Conservation (phyloP, 1,284 basidiomycete genomes). For the Tilletiaria anomala region DNA sequence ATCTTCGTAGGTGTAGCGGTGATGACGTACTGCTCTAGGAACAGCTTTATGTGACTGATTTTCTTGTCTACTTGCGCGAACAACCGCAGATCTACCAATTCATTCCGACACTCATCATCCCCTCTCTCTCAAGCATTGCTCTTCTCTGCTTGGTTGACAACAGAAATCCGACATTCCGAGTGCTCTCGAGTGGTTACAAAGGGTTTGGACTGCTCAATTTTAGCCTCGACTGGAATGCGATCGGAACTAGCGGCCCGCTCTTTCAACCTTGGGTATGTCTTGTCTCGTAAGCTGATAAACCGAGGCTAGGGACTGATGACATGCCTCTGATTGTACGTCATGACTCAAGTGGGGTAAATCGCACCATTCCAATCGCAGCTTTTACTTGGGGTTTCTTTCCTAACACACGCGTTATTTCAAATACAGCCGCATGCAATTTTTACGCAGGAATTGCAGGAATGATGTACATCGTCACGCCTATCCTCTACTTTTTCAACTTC, state of each 20-base stretch:
- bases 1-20: conserved; percentile 29
- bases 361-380: too few relatives aligned
- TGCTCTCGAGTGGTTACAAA: conserved; percentile 44
- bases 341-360: conserved; percentile 6
- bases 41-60: too few relatives aligned
- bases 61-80: background rate
- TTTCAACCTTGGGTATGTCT: conserved; percentile 42
- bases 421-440: conserved; percentile 41
- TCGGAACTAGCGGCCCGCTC: conserved; percentile 43
- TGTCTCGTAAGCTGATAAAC: background rate
- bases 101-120: conserved; percentile 44
- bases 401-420: too few relatives aligned
- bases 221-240: conserved; percentile 45
- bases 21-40: too few relatives aligned
- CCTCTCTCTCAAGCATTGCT: conserved; percentile 44
- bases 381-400: too few relatives aligned
- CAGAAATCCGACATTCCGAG: conserved; percentile 40
- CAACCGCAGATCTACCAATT: conserved; percentile 42
- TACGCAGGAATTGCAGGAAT: conserved; percentile 38
- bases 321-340: too few relatives aligned
- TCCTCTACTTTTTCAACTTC: conserved; percentile 42
- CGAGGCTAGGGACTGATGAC: background rate
- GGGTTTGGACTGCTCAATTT: conserved; percentile 45
- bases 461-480: conserved; percentile 44
- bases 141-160: conserved; percentile 44